Base-by-base conservation (phyloP, 2,329 filamentous ascomycete species). In the Cladophialophora psammophila region DNA sequence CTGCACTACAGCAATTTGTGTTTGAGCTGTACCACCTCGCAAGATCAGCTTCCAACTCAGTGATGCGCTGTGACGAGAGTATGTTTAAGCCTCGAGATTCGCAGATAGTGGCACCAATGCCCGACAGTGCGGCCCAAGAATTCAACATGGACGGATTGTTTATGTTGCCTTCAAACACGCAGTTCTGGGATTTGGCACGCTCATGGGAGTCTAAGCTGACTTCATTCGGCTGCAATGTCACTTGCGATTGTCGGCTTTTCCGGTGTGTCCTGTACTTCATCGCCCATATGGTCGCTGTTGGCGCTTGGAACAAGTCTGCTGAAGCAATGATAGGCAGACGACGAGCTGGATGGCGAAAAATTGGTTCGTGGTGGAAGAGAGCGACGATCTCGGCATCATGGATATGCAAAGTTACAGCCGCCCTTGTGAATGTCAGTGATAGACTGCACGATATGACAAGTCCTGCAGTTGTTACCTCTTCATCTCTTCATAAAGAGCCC, bases 301-400 rank as follows among this genome's bases (percentile, higher is more conserved):
- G 54, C 35, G 63, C 63, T 12, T 32, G 36, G 15, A 65, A 65
- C 18, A 65, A 13, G 7, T 61, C 36, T 18, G 56, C 20, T 1
- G 63, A 26, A 1, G 56, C 54, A 34, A 60, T 10, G 3, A 12
- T 45, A 20, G 63, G 55, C 32, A 61, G 32, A 15, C 18, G 48
- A 8, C 35, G 52, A 1, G 32, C 38, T 20, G 55, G 34, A 40
- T 65, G 63, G 5, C 63, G 56, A 20, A 65, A 65, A 48, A 36
- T 15, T n/a, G 31, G 73, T 64, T 58, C 72, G 40, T 61, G 73
- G 72, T 65, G 68, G 5, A 73, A 70, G 1, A 75, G 18, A 50
- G 62, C 70, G 1, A 74, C 73, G 7, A 75, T 68, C 50, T 76
- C 74, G n/a, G 73, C 72, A 54, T 75, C 74, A 52, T 75, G 72